These are phyloP conservation scores for Ascoidea rubescens DNA, from an alignment of 805 yeast species.

Conservation along the genomic window DNA sequence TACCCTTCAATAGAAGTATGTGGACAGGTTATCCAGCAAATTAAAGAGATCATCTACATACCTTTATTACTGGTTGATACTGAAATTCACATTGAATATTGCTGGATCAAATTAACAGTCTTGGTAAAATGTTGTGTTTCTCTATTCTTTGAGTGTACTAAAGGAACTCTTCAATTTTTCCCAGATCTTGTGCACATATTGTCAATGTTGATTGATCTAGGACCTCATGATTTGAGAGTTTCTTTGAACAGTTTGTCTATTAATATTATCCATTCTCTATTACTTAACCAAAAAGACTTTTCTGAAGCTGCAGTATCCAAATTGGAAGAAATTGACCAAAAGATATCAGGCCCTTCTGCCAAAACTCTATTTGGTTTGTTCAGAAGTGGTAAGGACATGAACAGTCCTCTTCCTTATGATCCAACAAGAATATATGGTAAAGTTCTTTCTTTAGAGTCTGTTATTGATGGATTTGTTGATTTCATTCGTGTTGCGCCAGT, in stretches of 20 bases:
- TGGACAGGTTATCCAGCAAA: slow-evolving; percentile 43
- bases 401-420: slow-evolving; percentile 17
- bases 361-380: slow-evolving; percentile 59
- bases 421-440: slow-evolving; percentile 24
- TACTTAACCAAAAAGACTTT: slow-evolving; percentile 36
- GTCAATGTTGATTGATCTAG: slow-evolving; percentile 25
- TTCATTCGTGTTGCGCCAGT: slow-evolving; percentile 31
- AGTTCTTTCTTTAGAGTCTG: slow-evolving; percentile 34
- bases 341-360: slow-evolving; percentile 43
- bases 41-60: slow-evolving; percentile 39
- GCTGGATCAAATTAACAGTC: slow-evolving; percentile 62
- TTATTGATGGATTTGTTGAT: slow-evolving; percentile 39
- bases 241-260: slow-evolving; percentile 47
- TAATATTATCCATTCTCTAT: slow-evolving; percentile 57
- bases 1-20: slow-evolving; percentile 64
- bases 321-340: slow-evolving; percentile 29
- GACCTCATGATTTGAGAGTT: slow-evolving; percentile 40
- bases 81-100: slow-evolving; percentile 32
- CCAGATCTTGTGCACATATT: background rate
- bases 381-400: slow-evolving; percentile 16
- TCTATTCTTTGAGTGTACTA: slow-evolving; percentile 42
- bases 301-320: slow-evolving; percentile 22
- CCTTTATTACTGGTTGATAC: slow-evolving; percentile 28
- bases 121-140: slow-evolving; percentile 49
- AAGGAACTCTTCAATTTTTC: background rate